phyloP scores from a whole-genome alignment of 805 yeast genomes.

The Kluyveromyces nonfermentans region DNA sequence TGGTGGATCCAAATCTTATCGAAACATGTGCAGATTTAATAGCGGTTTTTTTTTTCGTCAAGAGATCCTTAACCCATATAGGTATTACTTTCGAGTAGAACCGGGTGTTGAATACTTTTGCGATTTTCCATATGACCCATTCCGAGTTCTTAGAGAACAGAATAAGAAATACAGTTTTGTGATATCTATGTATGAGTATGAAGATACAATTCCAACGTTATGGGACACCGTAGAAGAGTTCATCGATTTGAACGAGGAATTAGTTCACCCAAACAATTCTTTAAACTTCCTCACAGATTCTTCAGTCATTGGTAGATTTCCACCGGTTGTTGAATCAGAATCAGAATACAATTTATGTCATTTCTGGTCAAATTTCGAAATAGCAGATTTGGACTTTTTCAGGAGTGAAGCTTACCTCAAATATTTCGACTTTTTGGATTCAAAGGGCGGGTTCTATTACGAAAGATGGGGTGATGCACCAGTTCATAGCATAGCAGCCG shows the following conservation, averaged over 20 bases:
- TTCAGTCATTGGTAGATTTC: constrained; percentile 33
- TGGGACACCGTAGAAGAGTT: constrained; percentile 68
- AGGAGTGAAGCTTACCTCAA: constrained; percentile 52
- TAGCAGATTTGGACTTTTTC: constrained; percentile 63
- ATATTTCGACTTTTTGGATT: constrained; percentile 56
- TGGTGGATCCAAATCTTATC: constrained; percentile 56
- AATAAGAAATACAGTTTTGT: constrained; percentile 82
- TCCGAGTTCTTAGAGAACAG: constrained; percentile 65
- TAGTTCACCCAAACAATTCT: constrained; percentile 30
- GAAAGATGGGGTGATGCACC: constrained; percentile 98
- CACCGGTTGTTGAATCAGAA: constrained; percentile 37
- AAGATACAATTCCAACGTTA: constrained; percentile 75
- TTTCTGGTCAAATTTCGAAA: constrained; percentile 83
- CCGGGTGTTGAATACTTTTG: constrained; percentile 86
- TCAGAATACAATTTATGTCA: constrained; percentile 71
- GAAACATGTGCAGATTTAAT: constrained; percentile 94
- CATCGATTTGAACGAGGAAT: constrained; percentile 44
- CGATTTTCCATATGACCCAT: constrained; percentile 79
- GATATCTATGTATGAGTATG: constrained; percentile 72
- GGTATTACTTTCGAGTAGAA: constrained; percentile 92
- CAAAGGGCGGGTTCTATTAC: constrained; percentile 67
- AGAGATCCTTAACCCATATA: constrained; percentile 58
- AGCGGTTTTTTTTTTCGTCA: constrained; percentile 86
- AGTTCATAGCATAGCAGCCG: constrained; percentile 64
- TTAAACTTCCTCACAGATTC: constrained; percentile 42